Evolutionary conservation across 2,329 filamentous ascomycete species (phyloP), one percentile per base, ranked within the genome.

Genomic region (Nigrospora osmanthi): DNA sequence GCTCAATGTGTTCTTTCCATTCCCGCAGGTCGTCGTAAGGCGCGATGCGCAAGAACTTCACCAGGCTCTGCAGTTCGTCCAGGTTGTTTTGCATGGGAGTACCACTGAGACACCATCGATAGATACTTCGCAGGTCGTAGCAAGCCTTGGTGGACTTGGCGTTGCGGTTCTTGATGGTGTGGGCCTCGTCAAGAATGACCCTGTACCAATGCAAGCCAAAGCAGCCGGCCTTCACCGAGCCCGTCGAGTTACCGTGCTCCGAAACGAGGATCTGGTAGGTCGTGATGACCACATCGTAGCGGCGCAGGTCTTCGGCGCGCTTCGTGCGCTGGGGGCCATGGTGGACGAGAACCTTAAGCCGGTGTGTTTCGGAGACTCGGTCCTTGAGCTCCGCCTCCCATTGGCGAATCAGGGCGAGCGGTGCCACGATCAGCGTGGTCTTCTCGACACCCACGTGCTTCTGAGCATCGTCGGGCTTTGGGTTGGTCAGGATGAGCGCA

Each of bases 11-110:
- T 14, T 90, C 85, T 54, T 91, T 90, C 91, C 93, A 98, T 48
- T 85, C 81, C 11, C 78, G 76, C 16, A 96, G 71, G 45, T 96
- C 83, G 57, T 94, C 84, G 58, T 93, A 97, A 1, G 93, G 93
- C 54, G 87, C 85, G 59, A 98, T 95, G 14, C 87, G 83, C 34
- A 98, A 73, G 63, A 98, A 98, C 49, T 84, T 87, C 62, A 98
- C 88, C 44, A 98, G 70, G 53, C 89, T 95, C 60, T 98, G 93
- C 42, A 98, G 71, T 64, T 98, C 93, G 53, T 98, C 93, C 6
- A 98, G 78, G 56, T 95, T 97, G 67, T 98, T 98, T 61, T 98
- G 93, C 84, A 98, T 89, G 0, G 93, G 93, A 2, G 93, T 98
- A 43, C 93, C 93, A 1, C 90, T 95, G 49, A 98, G 69, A 59